Evolutionary conservation across 441 rosid species (phyloP), one percentile per base, ranked within the genome.

Genomic region (Dalechampia spathulata): DNA sequence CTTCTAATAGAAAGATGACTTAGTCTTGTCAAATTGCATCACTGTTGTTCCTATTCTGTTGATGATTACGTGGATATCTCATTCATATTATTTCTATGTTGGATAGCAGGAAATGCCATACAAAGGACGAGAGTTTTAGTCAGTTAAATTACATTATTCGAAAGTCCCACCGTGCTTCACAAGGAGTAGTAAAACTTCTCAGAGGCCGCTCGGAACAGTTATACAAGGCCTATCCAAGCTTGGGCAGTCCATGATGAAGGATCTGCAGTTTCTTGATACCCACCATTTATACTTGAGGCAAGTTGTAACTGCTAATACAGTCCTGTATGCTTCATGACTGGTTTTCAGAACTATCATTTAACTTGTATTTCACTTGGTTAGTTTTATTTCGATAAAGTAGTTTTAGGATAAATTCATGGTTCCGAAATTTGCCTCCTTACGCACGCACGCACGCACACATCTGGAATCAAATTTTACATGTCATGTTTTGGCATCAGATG

Each of bases 21-120:
- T 20, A 12, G 25, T 52, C 40, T 4, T 9, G 23, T 16, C 42
- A 22, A 49, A 16, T 46, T 52, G 25, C 23, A 58, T 21, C n/a
- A n/a, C 27, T 43, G 23, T 46, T 36, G 7, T 9, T 44, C 2
- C 10, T 21, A 21, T 44, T 21, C 22, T 2, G 12, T 11, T 16
- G 14, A 30, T 30, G 34, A 4, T 8, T 30, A 30, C 4, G 34
- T 30, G 8, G 8, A 4, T 30, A 30, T 8, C 34, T 30, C 4
- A 4, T 30, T 8, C 34, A 8, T 30, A 30, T 30, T 30, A 30
- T 3, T 30, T 30, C 34, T 30, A 30, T 30, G 4, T 30, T 30
- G 34, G 5, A 30, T 3, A 30, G 22, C 90, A 90, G 95, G 93
- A 82, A 52, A 89, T 79, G 90, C 90, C 70, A 34, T 82, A 73